phyloP scores from a whole-genome alignment of 768 basidiomycete species.

The Trametopsis cervina region DNA sequence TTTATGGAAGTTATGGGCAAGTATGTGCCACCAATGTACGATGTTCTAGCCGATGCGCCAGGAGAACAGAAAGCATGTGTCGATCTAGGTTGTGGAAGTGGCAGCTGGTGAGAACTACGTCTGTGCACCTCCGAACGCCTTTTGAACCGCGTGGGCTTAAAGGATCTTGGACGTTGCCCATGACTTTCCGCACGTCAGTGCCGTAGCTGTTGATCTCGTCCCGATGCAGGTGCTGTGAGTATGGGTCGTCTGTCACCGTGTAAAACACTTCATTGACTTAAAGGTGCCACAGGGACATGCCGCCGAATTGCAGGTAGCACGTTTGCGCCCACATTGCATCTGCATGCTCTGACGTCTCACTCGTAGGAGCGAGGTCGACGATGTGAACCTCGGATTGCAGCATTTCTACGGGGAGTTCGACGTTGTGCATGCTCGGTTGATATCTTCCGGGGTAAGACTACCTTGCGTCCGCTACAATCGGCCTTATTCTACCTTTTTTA shows the following conservation, averaged over 20 bases:
- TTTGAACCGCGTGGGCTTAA: constrained; percentile 3
- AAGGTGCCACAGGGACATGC: constrained; percentile 45
- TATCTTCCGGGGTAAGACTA: constrained; percentile 61
- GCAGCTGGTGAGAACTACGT: constrained; percentile 49
- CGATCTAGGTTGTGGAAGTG: constrained; percentile 78
- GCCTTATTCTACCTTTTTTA: constrained; percentile 6
- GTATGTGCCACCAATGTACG: constrained; percentile 51
- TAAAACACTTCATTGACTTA: constrained; percentile 8
- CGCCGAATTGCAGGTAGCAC: constrained; percentile 58
- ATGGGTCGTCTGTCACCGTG: constrained; percentile 5
- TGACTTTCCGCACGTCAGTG: constrained; percentile 62
- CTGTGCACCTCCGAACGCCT: not conserved
- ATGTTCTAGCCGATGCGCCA: constrained; percentile 51
- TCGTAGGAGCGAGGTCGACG: constrained; percentile 71
- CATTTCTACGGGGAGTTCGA: constrained; percentile 78
- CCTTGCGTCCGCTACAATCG: constrained; percentile 9
- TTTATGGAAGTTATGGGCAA: constrained; percentile 61
- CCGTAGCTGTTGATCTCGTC: constrained; percentile 73
- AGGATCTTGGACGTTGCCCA: constrained; percentile 75
- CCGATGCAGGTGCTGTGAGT: constrained; percentile 71
- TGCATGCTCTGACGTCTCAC: constrained; percentile 7
- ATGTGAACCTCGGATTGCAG: constrained; percentile 78
- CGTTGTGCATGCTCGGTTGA: constrained; percentile 65
- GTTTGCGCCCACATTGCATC: not conserved
- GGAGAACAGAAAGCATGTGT: constrained; percentile 57